These are phyloP conservation scores for Aspergillus viridinutans DNA, from an alignment of 2,329 filamentous ascomycete genomes.

Conservation along the genomic window DNA sequence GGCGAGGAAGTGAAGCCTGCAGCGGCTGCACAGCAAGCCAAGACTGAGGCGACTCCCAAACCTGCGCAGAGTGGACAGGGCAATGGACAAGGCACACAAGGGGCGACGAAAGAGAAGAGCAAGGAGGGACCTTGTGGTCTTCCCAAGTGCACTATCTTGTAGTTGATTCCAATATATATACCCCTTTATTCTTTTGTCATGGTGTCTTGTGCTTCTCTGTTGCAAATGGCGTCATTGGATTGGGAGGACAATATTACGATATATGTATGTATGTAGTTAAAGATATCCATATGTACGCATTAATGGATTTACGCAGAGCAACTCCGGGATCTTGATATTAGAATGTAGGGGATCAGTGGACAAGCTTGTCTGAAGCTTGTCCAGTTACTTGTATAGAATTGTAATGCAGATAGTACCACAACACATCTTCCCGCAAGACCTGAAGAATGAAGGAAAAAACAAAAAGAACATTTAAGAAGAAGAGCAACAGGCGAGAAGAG, in stretches of 20 bases:
- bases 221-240: background rate
- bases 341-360: background rate
- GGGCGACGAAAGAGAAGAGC: constrained; percentile 46
- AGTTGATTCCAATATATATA: constrained; percentile 20
- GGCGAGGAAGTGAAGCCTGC: constrained; percentile 33
- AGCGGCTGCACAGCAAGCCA: constrained; percentile 23
- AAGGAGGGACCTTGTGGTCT: constrained; percentile 68
- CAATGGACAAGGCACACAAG: constrained; percentile 26
- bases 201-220: constrained; percentile 9
- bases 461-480: background rate
- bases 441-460: no score
- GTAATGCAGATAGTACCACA: no score
- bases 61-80: constrained; percentile 25
- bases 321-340: background rate
- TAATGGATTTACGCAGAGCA: background rate
- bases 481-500: background rate
- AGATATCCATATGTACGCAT: background rate
- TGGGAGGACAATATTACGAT: background rate
- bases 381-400: background rate
- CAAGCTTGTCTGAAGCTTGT: background rate
- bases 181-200: constrained; percentile 7
- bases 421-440: no score
- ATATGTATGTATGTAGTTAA: background rate
- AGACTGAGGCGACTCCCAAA: constrained; percentile 17
- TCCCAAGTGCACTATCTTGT: constrained; percentile 68